Evolutionary conservation across 1,284 basidiomycete genomes (phyloP), one percentile per base, ranked within the genome.

Genomic region (Vanrija sp.): DNA sequence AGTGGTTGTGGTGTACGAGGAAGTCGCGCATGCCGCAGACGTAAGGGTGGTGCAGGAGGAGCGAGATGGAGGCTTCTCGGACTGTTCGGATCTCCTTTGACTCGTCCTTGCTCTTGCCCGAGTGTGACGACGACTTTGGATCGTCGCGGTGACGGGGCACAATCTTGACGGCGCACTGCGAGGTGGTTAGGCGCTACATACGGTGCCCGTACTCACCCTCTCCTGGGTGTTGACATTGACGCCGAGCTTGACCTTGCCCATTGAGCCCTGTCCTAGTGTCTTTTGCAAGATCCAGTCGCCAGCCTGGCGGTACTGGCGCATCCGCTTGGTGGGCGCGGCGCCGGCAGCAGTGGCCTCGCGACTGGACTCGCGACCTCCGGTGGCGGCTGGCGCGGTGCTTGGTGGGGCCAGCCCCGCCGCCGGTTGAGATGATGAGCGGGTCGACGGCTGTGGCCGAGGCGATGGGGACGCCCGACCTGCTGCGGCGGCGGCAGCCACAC

Each of bases 11-110:
- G 78, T 95, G 92, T 16, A 91, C 81, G 68, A 95, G 89, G 86
- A 98, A 95, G 79, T 96, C 93, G 64, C 91, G 87, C 95, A 98
- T 98, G 51, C 96, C 95, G 75, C 94, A 98, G 69, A 98, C 90
- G 77, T 98, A 97, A 1, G 95, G 96, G 71, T 98, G 95, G 70
- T 98, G 92, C 18, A 98, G 85, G 35, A 98, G 83, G 79, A 98
- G 86, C 49, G 86, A 94, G 55, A 95, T 82, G 7, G 89, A 89
- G 0, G 95, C 95, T 78, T 98, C 96, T 44, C 96, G 87, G 56
- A 98, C 84, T 2, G 92, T 98, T 43, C 95, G 84, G 61, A 93
- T 88, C 79, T 98, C 96, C 76, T 98, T 98, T 31, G 89, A 90
- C 49, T 88, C 87, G 71, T 98, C 95, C 18, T 88, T 86, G 67